Evolutionary conservation across 108 stramenopile species (phyloP).

Genomic region (Tribonema minus): DNA sequence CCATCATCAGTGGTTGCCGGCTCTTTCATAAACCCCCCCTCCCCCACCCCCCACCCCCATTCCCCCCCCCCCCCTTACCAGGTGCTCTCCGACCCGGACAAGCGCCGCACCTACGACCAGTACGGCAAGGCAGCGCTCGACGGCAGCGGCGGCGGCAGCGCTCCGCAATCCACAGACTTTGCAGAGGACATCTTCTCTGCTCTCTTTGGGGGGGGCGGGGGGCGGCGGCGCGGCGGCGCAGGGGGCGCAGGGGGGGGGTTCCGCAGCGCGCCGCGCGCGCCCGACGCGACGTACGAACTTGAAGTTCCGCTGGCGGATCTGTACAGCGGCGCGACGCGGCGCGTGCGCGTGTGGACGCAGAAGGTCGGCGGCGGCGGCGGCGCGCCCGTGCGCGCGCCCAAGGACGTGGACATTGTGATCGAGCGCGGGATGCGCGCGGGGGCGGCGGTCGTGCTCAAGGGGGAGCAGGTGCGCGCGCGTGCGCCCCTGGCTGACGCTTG

Average conservation of each 20-base stretch:
- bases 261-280: neutral
- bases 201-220: conserved; percentile 46
- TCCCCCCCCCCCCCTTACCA: conserved; percentile 6
- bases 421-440: conserved; percentile 5
- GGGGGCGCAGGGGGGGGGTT: too few relatives aligned
- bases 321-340: neutral
- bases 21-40: too few relatives aligned
- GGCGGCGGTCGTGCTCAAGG: neutral
- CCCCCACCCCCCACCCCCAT: too few relatives aligned
- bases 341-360: conserved; percentile 9
- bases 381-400: neutral
- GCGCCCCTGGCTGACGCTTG: too few relatives aligned
- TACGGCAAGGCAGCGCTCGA: conserved; percentile 77
- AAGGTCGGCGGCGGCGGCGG: neutral
- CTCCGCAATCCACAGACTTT: conserved; percentile 41
- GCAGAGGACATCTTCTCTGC: conserved; percentile 36
- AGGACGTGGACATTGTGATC: conserved; percentile 12
- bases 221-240: too few relatives aligned
- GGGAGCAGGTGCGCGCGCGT: neutral
- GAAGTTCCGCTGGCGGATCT: conserved; percentile 14
- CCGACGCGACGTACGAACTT: neutral
- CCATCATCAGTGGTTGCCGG: too few relatives aligned
- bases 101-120: conserved; percentile 72
- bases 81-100: conserved; percentile 54
- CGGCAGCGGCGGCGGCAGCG: conserved; percentile 2